phyloP scores from a whole-genome alignment of 352 stramenopile genomes.

The Globisporangium perplexum region DNA sequence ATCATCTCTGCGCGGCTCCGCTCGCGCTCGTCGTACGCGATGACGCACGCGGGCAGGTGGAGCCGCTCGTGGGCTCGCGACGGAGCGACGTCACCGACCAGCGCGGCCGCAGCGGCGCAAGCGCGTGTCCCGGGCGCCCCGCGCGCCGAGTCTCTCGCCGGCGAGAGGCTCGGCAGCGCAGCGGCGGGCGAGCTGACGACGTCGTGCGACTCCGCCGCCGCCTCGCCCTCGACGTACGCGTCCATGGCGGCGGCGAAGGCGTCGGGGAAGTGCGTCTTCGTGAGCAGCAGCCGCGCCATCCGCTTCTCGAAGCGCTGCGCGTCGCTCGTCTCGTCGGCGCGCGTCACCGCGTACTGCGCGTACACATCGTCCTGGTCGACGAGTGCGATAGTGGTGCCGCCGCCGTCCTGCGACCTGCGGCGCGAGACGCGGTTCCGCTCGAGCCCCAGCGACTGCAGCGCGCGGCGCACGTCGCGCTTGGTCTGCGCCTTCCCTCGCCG shows the following conservation, averaged over 20 bases:
- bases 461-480: slow-evolving; percentile 13
- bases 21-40: slow-evolving; percentile 8
- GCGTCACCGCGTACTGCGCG: background rate
- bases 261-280: slow-evolving; percentile 33
- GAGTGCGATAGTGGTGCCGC: background rate
- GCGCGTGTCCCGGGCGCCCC: no score
- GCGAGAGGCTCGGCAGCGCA: no score
- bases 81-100: slow-evolving; percentile 4
- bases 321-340: background rate
- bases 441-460: slow-evolving; percentile 12
- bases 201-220: background rate
- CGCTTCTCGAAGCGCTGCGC: slow-evolving; percentile 9
- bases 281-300: slow-evolving; percentile 22
- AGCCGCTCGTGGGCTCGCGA: background rate
- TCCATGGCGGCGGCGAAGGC: slow-evolving; percentile 15
- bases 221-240: slow-evolving; percentile 11
- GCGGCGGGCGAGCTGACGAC: background rate
- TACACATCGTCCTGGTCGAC: slow-evolving; percentile 2
- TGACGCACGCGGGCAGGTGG: slow-evolving; percentile 6
- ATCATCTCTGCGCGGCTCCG: slow-evolving; percentile 1
- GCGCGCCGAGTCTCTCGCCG: background rate
- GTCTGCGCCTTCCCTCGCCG: slow-evolving; percentile 22
- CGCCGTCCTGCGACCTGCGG: background rate
- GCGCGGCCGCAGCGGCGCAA: background rate
- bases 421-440: slow-evolving; percentile 11